Evolutionary conservation across 495 filamentous ascomycete species (phyloP), one percentile per base, ranked within the genome.

Genomic region (Penicillium nucicola): DNA sequence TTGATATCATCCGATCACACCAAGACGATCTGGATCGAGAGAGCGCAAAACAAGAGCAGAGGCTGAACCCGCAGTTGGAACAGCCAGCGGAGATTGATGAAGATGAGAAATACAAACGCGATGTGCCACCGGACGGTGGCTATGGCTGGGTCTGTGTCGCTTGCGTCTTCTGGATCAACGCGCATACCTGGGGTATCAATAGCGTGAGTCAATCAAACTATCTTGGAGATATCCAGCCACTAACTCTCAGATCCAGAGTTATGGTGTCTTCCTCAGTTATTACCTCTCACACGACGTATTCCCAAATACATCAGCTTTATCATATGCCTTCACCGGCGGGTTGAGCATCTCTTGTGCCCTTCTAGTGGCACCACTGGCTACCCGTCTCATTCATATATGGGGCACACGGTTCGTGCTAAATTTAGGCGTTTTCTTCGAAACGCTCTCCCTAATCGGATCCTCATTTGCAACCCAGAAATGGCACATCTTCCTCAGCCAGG

Each of bases 401-500:
- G 79, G 85, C 0, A 85, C 77, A 5, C 77, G 77, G 10, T 51
- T 69, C 1, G 81, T 79, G 11, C 74, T 91, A 58, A 70, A 82
- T 8, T 56, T 83, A 19, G 87, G 87, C 4, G 68, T 80, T 18
- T 66, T 82, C 13, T 66, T 90, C 42, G 75, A 85, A 35, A 83
- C 78, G 0, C 67, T 74, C 28, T 82, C 78, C 1, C 77, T 88
- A 45, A 77, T 90, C 48, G 76, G 76, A 4, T 82, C 85, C 2
- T 87, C 83, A 9, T 90, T 89, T 49, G 78, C 83, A n/a, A 79
- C 70, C 7, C 61, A 79, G 34, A 76, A 85, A 56, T 90, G 85
- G 85, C 86, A 89, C 35, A 77, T 89, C 25, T 83, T 89, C 48
- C 78, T 95, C 3, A 82, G 79, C 44, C 89, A 93, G 62, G 90